Evolutionary conservation across 768 basidiomycete genomes (phyloP).

Genomic region (Phanerochaete sordida): DNA sequence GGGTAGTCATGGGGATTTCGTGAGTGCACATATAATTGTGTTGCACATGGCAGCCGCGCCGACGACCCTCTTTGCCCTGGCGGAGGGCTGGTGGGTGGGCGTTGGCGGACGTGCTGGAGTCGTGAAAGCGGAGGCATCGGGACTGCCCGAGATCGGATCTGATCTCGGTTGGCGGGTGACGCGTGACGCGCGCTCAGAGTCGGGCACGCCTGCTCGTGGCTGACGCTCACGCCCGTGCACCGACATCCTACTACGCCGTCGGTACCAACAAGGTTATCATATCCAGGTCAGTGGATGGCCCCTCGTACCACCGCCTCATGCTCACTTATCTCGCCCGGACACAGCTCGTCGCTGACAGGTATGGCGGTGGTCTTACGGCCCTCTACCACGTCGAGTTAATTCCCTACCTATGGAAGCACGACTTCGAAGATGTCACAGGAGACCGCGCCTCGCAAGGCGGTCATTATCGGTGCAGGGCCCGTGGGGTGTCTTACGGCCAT

Average conservation of each 20-base stretch:
- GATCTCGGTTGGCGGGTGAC: not conserved
- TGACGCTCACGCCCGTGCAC: not conserved
- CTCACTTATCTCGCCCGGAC: not conserved
- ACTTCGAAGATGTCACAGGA: not conserved
- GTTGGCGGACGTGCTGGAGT: no score
- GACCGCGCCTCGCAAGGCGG: slow-evolving; percentile 37
- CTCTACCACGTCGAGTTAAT: not conserved
- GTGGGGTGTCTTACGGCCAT: slow-evolving; percentile 92
- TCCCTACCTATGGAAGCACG: not conserved
- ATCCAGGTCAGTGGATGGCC: not conserved
- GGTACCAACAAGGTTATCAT: not conserved
- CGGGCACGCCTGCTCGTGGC: no score
- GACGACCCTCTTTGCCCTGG: no score
- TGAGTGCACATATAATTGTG: no score
- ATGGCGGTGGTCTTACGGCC: not conserved
- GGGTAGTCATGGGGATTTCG: no score
- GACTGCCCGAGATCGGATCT: not conserved
- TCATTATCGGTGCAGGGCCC: slow-evolving; percentile 85
- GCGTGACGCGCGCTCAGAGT: no score
- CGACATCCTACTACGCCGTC: not conserved
- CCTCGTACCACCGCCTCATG: not conserved
- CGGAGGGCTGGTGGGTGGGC: no score
- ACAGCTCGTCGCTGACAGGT: not conserved
- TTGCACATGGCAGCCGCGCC: no score
- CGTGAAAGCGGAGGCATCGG: not conserved